Evolutionary conservation across 345 rosid species (phyloP), one percentile per base, ranked within the genome.

Genomic region (Aquilaria sinensis): DNA sequence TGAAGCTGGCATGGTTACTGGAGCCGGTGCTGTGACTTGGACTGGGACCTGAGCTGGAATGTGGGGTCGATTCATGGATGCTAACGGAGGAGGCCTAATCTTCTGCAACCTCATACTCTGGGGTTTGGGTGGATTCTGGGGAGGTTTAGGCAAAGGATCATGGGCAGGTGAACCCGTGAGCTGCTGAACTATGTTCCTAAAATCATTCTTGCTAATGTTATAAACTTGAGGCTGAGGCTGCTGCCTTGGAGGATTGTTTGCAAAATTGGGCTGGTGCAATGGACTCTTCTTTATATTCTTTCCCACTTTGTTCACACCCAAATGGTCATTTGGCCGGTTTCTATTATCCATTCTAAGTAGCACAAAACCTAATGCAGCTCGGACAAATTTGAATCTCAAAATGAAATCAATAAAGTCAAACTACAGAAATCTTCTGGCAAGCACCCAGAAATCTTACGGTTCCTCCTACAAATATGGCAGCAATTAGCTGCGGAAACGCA

Each of bases 171-270:
- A 89, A 64, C 98, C 96, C 0, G 96, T 92, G 10, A 92, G 81
- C 72, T 85, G 91, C 81, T 92, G 98, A 79, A 89, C 98, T 64
- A 89, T 75, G 66, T 81, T 89, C 58, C 93, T 76, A 51, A 92
- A 92, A 57, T 92, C 89, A 60, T 80, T 87, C 89, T 92, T 92
- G 88, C 88, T 89, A 55, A 92, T 89, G 72, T 89, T 92, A 74
- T 92, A 92, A 67, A 92, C 96, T 67, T 89, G 96, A 53, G 85
- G 85, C 78, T 85, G 98, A 63, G 96, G 93, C 72, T 89, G 90
- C 62, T 84, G 80, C 80, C 88, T 74, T 51, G 80, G 71, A 50
- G 74, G 76, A 58, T 74, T 76, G 70, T 69, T 84, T 1, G 77
- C 58, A 49, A 85, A 82, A 69, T 63, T 84, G 0, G 90, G 85